Evolutionary conservation across 345 rosid species (phyloP).

Genomic region (Hibiscus syriacus): DNA sequence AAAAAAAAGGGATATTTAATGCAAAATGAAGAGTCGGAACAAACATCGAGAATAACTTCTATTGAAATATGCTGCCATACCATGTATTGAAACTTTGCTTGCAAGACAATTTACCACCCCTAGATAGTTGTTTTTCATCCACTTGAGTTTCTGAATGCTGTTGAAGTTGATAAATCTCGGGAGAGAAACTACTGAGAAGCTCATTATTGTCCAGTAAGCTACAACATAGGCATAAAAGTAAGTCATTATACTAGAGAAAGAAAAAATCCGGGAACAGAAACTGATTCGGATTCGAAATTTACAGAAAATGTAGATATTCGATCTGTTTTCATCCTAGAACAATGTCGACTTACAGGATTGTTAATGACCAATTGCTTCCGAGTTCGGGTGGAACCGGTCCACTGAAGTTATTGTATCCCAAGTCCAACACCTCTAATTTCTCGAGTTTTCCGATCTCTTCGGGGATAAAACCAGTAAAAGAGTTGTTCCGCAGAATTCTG

Average conservation of each 20-base stretch:
- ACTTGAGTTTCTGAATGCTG: neutral
- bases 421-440: constrained; percentile 14
- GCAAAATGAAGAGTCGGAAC: neutral
- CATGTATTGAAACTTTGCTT: neutral
- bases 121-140: neutral
- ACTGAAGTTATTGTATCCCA: constrained; percentile 3
- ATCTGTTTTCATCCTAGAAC: neutral
- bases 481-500: constrained; percentile 60
- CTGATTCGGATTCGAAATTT: neutral
- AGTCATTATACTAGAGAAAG: neutral
- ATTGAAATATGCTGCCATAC: neutral
- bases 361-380: constrained; percentile 37
- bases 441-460: constrained; percentile 39
- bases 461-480: constrained; percentile 48
- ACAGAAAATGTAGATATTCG: neutral
- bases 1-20: neutral
- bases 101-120: neutral
- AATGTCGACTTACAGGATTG: constrained; percentile 37
- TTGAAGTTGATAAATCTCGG: neutral
- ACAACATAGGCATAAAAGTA: neutral
- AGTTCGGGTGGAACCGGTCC: constrained; percentile 21
- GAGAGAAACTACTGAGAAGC: neutral
- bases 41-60: neutral
- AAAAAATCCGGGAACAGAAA: neutral
- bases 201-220: neutral